These are phyloP conservation scores for Maudiozyma humilis DNA, from an alignment of 1,139 yeast species.

Conservation along the genomic window DNA sequence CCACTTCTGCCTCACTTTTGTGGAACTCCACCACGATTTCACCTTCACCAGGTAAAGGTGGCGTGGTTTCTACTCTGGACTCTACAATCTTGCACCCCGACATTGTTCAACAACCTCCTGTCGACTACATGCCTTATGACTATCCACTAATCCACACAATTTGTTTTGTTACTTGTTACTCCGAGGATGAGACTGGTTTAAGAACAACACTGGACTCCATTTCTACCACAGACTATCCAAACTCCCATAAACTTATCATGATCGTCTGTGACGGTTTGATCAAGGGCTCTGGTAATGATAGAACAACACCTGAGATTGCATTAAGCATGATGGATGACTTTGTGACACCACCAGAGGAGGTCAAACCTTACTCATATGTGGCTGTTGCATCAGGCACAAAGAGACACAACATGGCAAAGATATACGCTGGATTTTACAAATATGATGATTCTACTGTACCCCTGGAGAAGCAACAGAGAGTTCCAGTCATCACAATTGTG, in stretches of 20 bases:
- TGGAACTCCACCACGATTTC: conserved; percentile 10
- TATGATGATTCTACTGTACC: conserved; percentile 71
- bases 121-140: conserved; percentile 78
- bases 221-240: conserved; percentile 89
- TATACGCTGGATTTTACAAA: conserved; percentile 82
- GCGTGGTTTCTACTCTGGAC: conserved; percentile 43
- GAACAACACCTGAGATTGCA: conserved; percentile 81
- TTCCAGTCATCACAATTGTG: conserved; percentile 73
- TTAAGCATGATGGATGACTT: conserved; percentile 88
- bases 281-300: conserved; percentile 86
- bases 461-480: conserved; percentile 76
- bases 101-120: conserved; percentile 80
- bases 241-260: conserved; percentile 79
- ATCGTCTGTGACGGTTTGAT: conserved; percentile 89
- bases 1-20: conserved; percentile 11
- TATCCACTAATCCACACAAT: conserved; percentile 82
- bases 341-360: conserved; percentile 61
- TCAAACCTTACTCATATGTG: conserved; percentile 76
- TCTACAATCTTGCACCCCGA: conserved; percentile 68
- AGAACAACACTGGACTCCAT: conserved; percentile 84
- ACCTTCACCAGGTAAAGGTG: conserved; percentile 7
- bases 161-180: conserved; percentile 84
- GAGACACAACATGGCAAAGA: conserved; percentile 97
- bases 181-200: conserved; percentile 84
- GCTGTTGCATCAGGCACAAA: conserved; percentile 90